Evolutionary conservation across 441 rosid species (phyloP).

Genomic region (Croton setiger): DNA sequence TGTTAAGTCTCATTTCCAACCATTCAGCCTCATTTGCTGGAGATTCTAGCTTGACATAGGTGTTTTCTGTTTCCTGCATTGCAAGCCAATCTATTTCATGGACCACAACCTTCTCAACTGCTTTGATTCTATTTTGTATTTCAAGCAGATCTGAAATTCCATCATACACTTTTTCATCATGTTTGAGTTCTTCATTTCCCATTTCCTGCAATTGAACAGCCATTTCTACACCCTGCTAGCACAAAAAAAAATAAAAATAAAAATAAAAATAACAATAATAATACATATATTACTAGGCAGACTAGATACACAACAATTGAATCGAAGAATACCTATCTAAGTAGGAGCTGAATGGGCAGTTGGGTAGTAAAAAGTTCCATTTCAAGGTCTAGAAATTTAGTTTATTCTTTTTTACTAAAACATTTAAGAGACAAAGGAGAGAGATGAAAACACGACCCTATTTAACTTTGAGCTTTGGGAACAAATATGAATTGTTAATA

Average conservation of each 20-base stretch:
- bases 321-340: slow-evolving; percentile 8
- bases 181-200: slow-evolving; percentile 23
- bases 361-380: background rate
- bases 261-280: no score
- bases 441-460: background rate
- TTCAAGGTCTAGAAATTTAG: background rate
- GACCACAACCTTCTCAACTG: slow-evolving; percentile 59
- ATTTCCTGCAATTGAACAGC: slow-evolving; percentile 32
- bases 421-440: background rate
- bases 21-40: slow-evolving; percentile 21
- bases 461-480: background rate
- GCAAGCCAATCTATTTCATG: slow-evolving; percentile 30
- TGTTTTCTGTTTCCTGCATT: slow-evolving; percentile 33
- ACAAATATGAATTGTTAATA: background rate
- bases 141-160: slow-evolving; percentile 67
- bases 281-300: slow-evolving; percentile 3
- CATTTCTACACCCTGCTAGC: slow-evolving; percentile 40
- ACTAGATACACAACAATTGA: slow-evolving; percentile 5
- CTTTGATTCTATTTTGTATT: slow-evolving; percentile 62
- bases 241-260: slow-evolving; percentile 18
- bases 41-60: slow-evolving; percentile 27
- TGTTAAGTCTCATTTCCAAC: slow-evolving; percentile 21
- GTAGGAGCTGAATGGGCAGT: background rate
- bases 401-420: background rate
- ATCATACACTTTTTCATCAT: slow-evolving; percentile 25